A percentile compares a stretch with the other conserved stretches of the same genome.
These are phyloP conservation scores for Phialophora tarda DNA, from an alignment of 2,329 filamentous ascomycete species.

Conservation along the genomic window DNA sequence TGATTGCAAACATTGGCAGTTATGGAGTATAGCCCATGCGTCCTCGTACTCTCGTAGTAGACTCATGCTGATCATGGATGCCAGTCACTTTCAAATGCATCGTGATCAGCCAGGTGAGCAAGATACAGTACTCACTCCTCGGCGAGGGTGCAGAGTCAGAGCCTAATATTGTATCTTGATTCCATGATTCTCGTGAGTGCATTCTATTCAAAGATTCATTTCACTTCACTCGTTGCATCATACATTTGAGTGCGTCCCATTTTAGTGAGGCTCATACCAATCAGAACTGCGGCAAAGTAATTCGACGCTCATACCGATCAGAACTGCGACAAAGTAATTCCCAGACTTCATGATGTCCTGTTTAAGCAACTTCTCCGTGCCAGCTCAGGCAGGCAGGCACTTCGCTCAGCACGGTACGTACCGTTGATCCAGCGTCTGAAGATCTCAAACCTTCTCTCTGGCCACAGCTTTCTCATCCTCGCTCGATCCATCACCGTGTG, in stretches of 20 bases:
- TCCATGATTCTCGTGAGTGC: not conserved
- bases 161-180: not conserved
- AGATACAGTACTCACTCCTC: not conserved
- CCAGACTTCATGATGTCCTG: too few species aligned
- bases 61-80: not conserved
- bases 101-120: not conserved
- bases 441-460: slow-evolving; percentile 23
- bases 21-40: too few species aligned
- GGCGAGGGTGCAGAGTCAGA: not conserved
- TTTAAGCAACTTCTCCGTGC: not conserved
- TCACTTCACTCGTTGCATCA: not conserved
- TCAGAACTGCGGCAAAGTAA: too few species aligned
- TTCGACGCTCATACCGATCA: too few species aligned
- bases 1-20: too few species aligned
- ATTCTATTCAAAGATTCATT: not conserved
- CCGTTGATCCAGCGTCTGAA: not conserved
- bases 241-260: not conserved
- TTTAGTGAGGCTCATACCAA: not conserved
- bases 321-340: too few species aligned
- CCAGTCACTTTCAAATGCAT: not conserved
- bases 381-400: too few species aligned
- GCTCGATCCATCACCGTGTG: slow-evolving; percentile 23
- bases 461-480: slow-evolving; percentile 36
- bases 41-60: too few species aligned
- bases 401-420: not conserved